Conservation (phyloP, 2,329 filamentous ascomycete species). For the Sclerotinia borealis region DNA sequence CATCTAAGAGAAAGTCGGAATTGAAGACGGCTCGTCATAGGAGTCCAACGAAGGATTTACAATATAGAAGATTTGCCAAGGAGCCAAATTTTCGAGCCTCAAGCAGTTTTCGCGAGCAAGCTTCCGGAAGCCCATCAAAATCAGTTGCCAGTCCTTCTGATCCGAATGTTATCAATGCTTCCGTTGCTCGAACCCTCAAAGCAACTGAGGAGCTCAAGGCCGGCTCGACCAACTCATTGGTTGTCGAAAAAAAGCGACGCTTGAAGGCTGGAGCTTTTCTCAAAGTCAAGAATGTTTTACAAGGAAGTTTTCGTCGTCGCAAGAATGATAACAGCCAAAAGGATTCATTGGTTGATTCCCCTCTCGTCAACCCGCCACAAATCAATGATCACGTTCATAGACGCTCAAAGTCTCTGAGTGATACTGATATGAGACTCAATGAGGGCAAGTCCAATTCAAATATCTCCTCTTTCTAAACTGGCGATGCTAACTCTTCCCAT, state of each 20-base stretch:
- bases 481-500: neutral
- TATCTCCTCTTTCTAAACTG: neutral
- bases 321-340: slow-evolving; percentile 16
- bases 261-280: slow-evolving; percentile 20
- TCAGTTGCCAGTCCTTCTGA: neutral
- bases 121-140: neutral
- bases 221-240: slow-evolving; percentile 5
- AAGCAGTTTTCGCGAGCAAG: neutral
- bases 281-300: slow-evolving; percentile 20
- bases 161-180: slow-evolving; percentile 5
- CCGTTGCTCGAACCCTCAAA: neutral
- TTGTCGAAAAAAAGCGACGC: slow-evolving; percentile 19
- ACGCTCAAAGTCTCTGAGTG: neutral
- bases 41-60: neutral
- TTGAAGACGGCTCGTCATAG: slow-evolving; percentile 9
- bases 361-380: slow-evolving; percentile 10
- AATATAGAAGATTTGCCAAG: neutral
- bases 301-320: slow-evolving; percentile 16
- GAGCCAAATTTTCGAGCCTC: neutral
- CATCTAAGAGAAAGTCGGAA: slow-evolving; percentile 21
- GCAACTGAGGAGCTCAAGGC: slow-evolving; percentile 3
- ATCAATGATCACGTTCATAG: slow-evolving; percentile 11
- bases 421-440: slow-evolving; percentile 22
- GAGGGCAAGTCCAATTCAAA: slow-evolving; percentile 17
- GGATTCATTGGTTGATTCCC: slow-evolving; percentile 13